A percentile compares a stretch with the other conserved stretches of the same genome.
Evolutionary conservation across 1,139 yeast genomes (phyloP).

Genomic region (Sugiyamaella neomexicana): DNA sequence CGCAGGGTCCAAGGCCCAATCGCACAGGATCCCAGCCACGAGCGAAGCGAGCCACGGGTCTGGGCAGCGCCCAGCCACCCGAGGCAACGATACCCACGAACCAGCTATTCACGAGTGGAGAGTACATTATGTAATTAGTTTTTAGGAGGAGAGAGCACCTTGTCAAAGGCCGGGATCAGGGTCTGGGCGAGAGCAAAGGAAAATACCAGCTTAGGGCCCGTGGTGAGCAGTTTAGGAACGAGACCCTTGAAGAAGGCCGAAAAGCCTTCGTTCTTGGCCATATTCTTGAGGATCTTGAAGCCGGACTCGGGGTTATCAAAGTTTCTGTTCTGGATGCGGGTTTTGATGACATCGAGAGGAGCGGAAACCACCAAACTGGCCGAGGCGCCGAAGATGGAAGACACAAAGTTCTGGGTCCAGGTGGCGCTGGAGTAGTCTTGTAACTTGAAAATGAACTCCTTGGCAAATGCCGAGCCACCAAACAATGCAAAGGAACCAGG

Average conservation of each 20-base stretch:
- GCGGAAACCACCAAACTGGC: slow-evolving; percentile 97
- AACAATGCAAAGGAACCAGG: slow-evolving; percentile 98
- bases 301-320: slow-evolving; percentile 97
- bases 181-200: slow-evolving; percentile 96
- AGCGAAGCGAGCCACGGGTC: slow-evolving; percentile 4
- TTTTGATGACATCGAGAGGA: slow-evolving; percentile 96
- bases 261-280: slow-evolving; percentile 78
- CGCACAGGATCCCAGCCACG: too few relatives aligned
- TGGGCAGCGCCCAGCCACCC: slow-evolving; percentile 6
- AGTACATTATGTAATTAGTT: slow-evolving; percentile 7
- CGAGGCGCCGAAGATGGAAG: slow-evolving; percentile 97
- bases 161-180: slow-evolving; percentile 92
- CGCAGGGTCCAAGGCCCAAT: too few relatives aligned
- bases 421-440: slow-evolving; percentile 87
- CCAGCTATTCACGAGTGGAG: not conserved
- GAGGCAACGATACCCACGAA: not conserved
- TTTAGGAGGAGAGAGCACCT: slow-evolving; percentile 38
- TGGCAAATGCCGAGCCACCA: slow-evolving; percentile 98
- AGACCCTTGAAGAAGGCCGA: slow-evolving; percentile 95
- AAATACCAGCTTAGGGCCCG: slow-evolving; percentile 97
- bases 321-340: slow-evolving; percentile 95
- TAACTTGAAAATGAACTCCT: slow-evolving; percentile 88
- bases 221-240: slow-evolving; percentile 92
- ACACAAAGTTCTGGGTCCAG: slow-evolving; percentile 91
- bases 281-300: slow-evolving; percentile 85